Evolutionary conservation across 2,329 filamentous ascomycete genomes (phyloP).

Genomic region (Aaosphaeria pasadenensis): DNA sequence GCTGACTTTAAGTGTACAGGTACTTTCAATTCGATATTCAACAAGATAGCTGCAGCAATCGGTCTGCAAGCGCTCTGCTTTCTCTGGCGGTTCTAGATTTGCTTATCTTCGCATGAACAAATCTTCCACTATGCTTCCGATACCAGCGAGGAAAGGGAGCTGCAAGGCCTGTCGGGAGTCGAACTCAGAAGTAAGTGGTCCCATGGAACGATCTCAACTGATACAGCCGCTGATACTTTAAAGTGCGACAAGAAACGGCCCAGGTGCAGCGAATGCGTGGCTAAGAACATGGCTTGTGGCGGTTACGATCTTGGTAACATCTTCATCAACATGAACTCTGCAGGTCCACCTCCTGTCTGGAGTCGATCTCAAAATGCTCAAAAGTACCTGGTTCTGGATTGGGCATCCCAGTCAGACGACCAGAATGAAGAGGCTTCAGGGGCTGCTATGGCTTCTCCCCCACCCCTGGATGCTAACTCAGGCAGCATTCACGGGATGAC

Average conservation of each 20-base stretch:
- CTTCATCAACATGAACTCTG: slow-evolving; percentile 19
- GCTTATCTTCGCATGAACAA: not conserved
- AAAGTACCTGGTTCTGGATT: slow-evolving; percentile 17
- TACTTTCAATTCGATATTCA: not conserved
- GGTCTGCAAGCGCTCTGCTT: not conserved
- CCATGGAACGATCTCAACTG: not conserved
- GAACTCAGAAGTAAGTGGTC: slow-evolving; percentile 5
- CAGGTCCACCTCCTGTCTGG: slow-evolving; percentile 14
- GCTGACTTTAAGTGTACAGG: not conserved
- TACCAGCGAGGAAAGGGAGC: slow-evolving; percentile 6
- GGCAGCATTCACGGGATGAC: slow-evolving; percentile 9
- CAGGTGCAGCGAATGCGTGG: slow-evolving; percentile 14
- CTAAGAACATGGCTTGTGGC: slow-evolving; percentile 13
- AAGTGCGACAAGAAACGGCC: slow-evolving; percentile 21
- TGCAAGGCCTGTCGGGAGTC: slow-evolving; percentile 15
- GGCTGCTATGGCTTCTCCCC: slow-evolving; percentile 1
- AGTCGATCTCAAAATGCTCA: slow-evolving; percentile 16
- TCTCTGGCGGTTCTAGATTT: not conserved
- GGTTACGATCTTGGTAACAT: slow-evolving; percentile 17
- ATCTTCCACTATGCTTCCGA: slow-evolving; percentile 7
- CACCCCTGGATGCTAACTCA: slow-evolving; percentile 4
- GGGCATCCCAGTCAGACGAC: slow-evolving; percentile 11
- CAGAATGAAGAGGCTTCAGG: slow-evolving; percentile 3
- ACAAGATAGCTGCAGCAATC: not conserved
- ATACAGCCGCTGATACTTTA: not conserved